Conservation (phyloP, 2,329 filamentous ascomycete genomes). For the Colletotrichum filicis region DNA sequence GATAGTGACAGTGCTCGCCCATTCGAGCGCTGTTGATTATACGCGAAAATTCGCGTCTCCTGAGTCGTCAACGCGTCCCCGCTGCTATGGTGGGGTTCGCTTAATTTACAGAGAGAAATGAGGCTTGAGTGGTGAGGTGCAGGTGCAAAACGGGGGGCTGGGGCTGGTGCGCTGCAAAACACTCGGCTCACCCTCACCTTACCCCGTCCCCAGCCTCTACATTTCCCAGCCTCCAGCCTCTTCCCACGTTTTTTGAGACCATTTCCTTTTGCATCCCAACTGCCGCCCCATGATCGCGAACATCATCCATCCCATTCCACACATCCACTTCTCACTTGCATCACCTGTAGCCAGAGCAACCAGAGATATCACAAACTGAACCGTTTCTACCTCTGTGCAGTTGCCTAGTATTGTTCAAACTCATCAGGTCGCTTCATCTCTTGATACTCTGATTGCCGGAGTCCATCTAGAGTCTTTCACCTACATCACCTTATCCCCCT, state of each 20-base stretch:
- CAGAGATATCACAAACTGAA: slow-evolving; percentile 15
- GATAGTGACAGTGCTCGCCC: background rate
- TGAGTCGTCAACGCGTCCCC: slow-evolving; percentile 24
- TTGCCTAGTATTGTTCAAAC: slow-evolving; percentile 16
- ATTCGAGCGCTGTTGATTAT: slow-evolving; percentile 2
- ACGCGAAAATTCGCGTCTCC: slow-evolving; percentile 35
- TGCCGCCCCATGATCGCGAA: slow-evolving; percentile 31
- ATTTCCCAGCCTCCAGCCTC: slow-evolving; percentile 34
- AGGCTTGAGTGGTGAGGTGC: slow-evolving; percentile 15
- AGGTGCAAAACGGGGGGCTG: slow-evolving; percentile 28
- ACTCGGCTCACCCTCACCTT: slow-evolving; percentile 11
- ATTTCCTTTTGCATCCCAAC: slow-evolving; percentile 31
- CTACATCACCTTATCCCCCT: background rate
- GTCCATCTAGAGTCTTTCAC: background rate
- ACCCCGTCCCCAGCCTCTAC: slow-evolving; percentile 26
- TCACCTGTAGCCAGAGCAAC: slow-evolving; percentile 35
- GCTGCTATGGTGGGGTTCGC: slow-evolving; percentile 19
- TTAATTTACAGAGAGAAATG: slow-evolving; percentile 28
- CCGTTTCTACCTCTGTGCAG: background rate
- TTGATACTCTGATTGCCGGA: slow-evolving; percentile 15
- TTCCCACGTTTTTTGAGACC: slow-evolving; percentile 26
- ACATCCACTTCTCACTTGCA: slow-evolving; percentile 33
- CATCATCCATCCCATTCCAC: slow-evolving; percentile 34
- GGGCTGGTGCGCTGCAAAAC: slow-evolving; percentile 26
- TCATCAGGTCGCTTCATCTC: background rate